Evolutionary conservation across 768 basidiomycete species (phyloP).

Genomic region (Leccinum boreale): DNA sequence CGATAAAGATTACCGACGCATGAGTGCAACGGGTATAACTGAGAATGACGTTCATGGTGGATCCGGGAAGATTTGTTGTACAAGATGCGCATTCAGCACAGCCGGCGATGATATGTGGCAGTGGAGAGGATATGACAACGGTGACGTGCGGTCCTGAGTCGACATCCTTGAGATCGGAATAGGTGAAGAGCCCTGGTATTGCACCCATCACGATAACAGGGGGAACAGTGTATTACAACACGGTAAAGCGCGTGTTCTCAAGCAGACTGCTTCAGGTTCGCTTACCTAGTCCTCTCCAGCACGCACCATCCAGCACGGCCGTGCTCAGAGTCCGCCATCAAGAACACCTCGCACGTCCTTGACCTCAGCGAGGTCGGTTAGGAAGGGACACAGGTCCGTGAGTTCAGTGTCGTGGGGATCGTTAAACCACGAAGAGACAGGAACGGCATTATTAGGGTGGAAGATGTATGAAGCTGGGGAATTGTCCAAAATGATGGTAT

Average conservation of each 20-base stretch:
- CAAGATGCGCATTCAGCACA: conserved; percentile 20
- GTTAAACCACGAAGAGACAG: conserved; percentile 99
- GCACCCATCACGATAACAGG: conserved; percentile 28
- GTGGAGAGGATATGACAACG: conserved; percentile 1
- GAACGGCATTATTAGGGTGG: conserved; percentile 98
- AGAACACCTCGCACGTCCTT: conserved; percentile 91
- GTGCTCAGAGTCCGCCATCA: conserved; percentile 70
- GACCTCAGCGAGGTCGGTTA: conserved; percentile 80
- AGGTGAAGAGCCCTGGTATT: conserved; percentile 27
- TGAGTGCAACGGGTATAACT: conserved; percentile 27
- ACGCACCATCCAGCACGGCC: conserved; percentile 18
- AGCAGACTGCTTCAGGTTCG: conserved; percentile 17
- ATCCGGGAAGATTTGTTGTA: conserved; percentile 17
- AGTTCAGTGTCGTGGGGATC: conserved; percentile 98
- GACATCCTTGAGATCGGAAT: conserved; percentile 14
- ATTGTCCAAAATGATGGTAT: conserved; percentile 98
- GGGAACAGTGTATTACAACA: conserved; percentile 28
- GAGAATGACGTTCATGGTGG: conserved; percentile 10
- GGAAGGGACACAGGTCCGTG: conserved; percentile 92
- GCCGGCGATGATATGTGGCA: conserved; percentile 3
- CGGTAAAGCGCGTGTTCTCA: conserved; percentile 21
- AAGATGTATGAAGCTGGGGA: conserved; percentile 99
- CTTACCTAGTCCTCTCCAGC: conserved; percentile 15
- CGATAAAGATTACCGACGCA: conserved; percentile 30
- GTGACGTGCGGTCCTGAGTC: not conserved